Conservation (phyloP, 441 rosid genomes). For the Populus hybrid region DNA sequence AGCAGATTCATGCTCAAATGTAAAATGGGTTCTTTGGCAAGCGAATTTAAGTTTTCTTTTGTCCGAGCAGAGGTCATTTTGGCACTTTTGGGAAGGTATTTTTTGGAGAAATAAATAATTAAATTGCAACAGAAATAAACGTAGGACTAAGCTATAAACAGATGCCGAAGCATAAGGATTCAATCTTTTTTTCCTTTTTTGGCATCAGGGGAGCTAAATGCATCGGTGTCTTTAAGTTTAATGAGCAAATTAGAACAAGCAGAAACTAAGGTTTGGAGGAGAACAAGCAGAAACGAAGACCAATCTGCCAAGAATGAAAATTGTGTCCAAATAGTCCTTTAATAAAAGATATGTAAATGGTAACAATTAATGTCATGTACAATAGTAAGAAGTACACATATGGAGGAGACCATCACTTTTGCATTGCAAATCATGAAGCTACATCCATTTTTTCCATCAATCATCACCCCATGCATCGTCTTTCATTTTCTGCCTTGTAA, state of each 20-base stretch:
- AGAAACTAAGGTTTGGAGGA: background rate
- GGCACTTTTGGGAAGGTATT: background rate
- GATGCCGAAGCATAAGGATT: background rate
- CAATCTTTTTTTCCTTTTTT: background rate
- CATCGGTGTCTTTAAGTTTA: background rate
- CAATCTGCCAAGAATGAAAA: background rate
- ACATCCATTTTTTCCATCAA: slow-evolving; percentile 19
- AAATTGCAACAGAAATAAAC: background rate
- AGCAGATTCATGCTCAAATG: background rate
- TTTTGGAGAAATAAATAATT: background rate
- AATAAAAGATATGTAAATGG: background rate
- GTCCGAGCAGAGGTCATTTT: background rate
- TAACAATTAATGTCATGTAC: background rate
- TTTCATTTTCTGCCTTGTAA: slow-evolving; percentile 61
- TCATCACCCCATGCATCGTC: slow-evolving; percentile 98
- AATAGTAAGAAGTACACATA: background rate
- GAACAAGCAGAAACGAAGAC: background rate
- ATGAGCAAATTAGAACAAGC: background rate
- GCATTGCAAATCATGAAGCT: background rate
- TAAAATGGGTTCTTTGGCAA: background rate
- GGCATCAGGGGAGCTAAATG: background rate
- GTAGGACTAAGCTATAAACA: background rate
- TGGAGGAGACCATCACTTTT: background rate
- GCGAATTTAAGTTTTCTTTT: background rate
- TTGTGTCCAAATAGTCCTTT: background rate